Base-by-base conservation (phyloP, 140 eudicot genomes). In the Bidens hawaiensis region DNA sequence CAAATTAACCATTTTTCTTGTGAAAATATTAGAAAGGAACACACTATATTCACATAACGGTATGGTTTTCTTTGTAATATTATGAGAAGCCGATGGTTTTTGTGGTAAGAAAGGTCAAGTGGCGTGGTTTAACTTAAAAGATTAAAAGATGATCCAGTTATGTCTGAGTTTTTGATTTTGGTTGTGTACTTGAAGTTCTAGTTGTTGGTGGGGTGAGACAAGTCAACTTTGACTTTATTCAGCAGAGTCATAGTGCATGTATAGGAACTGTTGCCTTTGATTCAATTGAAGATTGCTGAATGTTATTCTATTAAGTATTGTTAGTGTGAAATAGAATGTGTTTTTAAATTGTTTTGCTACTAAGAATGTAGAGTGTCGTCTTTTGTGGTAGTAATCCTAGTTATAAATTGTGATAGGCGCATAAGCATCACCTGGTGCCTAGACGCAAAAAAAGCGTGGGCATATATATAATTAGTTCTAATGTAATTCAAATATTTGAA, bases 151-250 rank as follows among this genome's bases (percentile, higher is more conserved):
- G 63, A 33, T 26, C 53, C 25, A 22, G 52, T 40, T 50, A 21
- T 23, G 51, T 33, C 19, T 64, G n/a, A 30, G 50, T 33, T 68
- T 62, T 65, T 41, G 5, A 41, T 41, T 27, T 55, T 41, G 47
- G 73, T 50, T 42, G 57, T 47, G n/a, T 43, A 60, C 25, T 15
- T n/a, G 56, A 74, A 62, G 80, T 62, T 62, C 10, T 58, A 18
- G 65, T 64, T n/a, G 43, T 60, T 47, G 28, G 59, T 46, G 38
- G 51, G n/a, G 60, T 22, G 36, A 43, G 24, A 22, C 49, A 33
- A 49, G 74, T 52, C 65, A 42, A 41, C 30, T n/a, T n/a, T 46
- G 73, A 73, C 55, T 64, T 62, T 54, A 5, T 8, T 15, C 28
- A 23, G 58, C 43, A 6, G 25, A 50, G 45, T 61, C 72, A 42